Conservation (phyloP, 768 basidiomycete genomes). For the Tricholoma furcatifolium region DNA sequence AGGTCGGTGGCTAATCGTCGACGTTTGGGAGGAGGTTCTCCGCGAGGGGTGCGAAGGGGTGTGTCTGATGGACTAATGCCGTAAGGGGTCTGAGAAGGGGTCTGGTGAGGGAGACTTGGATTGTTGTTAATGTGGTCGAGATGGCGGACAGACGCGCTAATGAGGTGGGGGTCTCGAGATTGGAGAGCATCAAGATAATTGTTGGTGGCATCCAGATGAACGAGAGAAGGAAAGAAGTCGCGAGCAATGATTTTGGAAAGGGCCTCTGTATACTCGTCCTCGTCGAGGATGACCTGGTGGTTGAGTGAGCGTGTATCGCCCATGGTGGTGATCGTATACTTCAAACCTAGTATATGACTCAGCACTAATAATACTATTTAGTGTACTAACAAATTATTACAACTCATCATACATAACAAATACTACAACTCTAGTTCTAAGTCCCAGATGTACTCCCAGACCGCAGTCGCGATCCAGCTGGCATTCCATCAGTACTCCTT, state of each 20-base stretch:
- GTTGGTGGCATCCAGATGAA: conserved; percentile 87
- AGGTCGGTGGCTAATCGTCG: conserved; percentile 58
- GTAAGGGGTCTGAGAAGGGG: conserved; percentile 69
- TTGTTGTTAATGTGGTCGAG: conserved; percentile 63
- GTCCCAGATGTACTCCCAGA: conserved; percentile 16
- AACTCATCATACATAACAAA: conserved; percentile 1
- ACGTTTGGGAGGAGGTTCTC: conserved; percentile 53
- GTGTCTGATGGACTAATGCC: conserved; percentile 62
- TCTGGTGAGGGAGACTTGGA: conserved; percentile 38
- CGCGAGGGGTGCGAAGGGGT: conserved; percentile 48
- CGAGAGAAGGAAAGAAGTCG: conserved; percentile 96
- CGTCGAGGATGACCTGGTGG: conserved; percentile 72
- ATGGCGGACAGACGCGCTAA: conserved; percentile 71
- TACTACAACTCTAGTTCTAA: conserved; percentile 6
- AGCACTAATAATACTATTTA: conserved; percentile 2
- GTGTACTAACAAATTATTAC: conserved; percentile 2
- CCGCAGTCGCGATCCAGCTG: conserved; percentile 11
- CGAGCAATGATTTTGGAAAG: conserved; percentile 92
- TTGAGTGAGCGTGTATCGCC: conserved; percentile 54
- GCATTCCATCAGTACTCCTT: conserved; percentile 27
- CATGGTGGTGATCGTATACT: conserved; percentile 7
- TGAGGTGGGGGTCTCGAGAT: conserved; percentile 73
- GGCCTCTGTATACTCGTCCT: conserved; percentile 93
- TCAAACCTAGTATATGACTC: conserved; percentile 3
- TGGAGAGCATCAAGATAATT: conserved; percentile 79